Percentiles rank a stretch among this genome's conserved stretches.
Conservation (phyloP, 1,139 yeast genomes). For the Pichia sorboxylosa region DNA sequence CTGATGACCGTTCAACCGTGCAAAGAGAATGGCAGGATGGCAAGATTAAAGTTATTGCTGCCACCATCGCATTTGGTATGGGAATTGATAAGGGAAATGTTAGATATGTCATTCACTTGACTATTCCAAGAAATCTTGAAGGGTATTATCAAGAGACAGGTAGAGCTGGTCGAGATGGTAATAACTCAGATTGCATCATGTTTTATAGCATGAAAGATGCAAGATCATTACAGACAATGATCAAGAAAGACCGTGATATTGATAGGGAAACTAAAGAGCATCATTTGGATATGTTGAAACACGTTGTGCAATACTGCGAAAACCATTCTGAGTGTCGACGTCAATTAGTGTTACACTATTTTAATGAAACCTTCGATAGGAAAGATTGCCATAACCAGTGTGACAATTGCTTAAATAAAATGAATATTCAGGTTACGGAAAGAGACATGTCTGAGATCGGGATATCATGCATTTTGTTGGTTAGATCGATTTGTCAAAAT, state of each 20-base stretch:
- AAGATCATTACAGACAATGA: slow-evolving; percentile 59
- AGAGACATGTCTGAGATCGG: slow-evolving; percentile 63
- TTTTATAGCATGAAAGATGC: slow-evolving; percentile 75
- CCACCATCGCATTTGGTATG: slow-evolving; percentile 98
- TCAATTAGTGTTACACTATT: slow-evolving; percentile 76
- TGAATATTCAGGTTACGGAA: slow-evolving; percentile 34
- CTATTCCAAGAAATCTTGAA: slow-evolving; percentile 84
- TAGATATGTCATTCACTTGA: slow-evolving; percentile 77
- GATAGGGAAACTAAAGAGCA: slow-evolving; percentile 58
- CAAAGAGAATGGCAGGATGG: slow-evolving; percentile 80
- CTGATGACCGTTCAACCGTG: slow-evolving; percentile 57
- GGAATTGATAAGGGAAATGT: slow-evolving; percentile 97
- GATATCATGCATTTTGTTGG: slow-evolving; percentile 45
- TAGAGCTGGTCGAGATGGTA: slow-evolving; percentile 96
- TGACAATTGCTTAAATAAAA: slow-evolving; percentile 66
- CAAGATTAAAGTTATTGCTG: slow-evolving; percentile 68
- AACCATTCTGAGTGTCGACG: slow-evolving; percentile 86
- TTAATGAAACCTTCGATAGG: slow-evolving; percentile 71
- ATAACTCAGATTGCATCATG: slow-evolving; percentile 67
- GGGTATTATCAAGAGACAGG: slow-evolving; percentile 98
- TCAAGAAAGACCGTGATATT: slow-evolving; percentile 62
- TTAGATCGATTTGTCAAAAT: slow-evolving; percentile 41
- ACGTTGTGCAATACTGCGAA: slow-evolving; percentile 86
- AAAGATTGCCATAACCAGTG: slow-evolving; percentile 59
- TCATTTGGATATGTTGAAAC: slow-evolving; percentile 65